phyloP scores from a whole-genome alignment of 2,329 filamentous ascomycete species.

The Fonsecaea pedrosoi region DNA sequence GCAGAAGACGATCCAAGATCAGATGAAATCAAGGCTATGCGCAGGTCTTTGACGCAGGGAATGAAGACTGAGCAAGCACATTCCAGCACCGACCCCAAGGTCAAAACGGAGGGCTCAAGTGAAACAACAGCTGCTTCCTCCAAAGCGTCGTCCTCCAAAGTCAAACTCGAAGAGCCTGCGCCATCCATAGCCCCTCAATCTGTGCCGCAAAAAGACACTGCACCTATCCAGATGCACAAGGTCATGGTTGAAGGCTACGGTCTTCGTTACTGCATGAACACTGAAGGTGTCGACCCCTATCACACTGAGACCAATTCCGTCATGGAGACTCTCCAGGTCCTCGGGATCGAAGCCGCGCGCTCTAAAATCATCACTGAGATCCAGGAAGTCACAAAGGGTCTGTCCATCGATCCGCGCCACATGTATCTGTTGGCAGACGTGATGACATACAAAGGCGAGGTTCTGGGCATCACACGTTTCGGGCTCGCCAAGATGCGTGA shows the following conservation, averaged over 20 bases:
- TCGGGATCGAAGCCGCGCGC: slow-evolving; percentile 94
- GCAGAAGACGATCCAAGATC: slow-evolving; percentile 41
- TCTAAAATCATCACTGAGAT: slow-evolving; percentile 91
- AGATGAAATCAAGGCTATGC: slow-evolving; percentile 37
- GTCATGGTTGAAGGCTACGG: slow-evolving; percentile 94
- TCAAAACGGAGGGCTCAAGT: slow-evolving; percentile 28
- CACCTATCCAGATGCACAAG: slow-evolving; percentile 71
- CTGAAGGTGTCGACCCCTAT: slow-evolving; percentile 83
- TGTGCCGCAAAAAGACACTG: slow-evolving; percentile 60
- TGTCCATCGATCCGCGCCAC: slow-evolving; percentile 96
- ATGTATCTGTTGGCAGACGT: slow-evolving; percentile 97
- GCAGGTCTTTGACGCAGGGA: slow-evolving; percentile 21
- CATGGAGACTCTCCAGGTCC: slow-evolving; percentile 83
- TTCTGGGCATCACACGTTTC: slow-evolving; percentile 94
- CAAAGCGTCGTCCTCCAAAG: not conserved
- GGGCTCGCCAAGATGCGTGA: slow-evolving; percentile 96
- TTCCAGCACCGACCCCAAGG: slow-evolving; percentile 23
- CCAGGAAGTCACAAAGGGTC: slow-evolving; percentile 83
- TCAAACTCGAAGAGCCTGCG: slow-evolving; percentile 32
- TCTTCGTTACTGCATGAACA: slow-evolving; percentile 86
- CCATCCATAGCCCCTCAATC: slow-evolving; percentile 10
- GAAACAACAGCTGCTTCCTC: not conserved
- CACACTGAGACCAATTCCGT: slow-evolving; percentile 81
- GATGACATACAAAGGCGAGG: slow-evolving; percentile 98
- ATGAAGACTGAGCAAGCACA: slow-evolving; percentile 10